Base-by-base conservation (phyloP, 2,329 filamentous ascomycete species). In the Capronia americana region DNA sequence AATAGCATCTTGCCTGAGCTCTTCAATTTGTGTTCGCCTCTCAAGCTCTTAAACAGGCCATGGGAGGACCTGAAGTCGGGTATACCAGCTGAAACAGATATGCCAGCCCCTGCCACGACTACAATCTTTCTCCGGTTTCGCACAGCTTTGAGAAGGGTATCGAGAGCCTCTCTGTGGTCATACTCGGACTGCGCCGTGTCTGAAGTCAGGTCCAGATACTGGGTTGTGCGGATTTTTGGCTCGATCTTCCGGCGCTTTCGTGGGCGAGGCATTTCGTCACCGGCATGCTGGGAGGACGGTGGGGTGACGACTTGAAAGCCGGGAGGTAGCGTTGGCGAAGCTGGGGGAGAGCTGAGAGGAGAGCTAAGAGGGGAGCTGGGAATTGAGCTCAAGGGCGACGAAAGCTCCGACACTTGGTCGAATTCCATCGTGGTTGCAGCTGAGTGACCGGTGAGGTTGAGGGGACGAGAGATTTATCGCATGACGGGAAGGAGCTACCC, bases 91-190 rank as follows among this genome's bases (percentile, higher is more conserved):
- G 94, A 94, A 59, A 97, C 95, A 46, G 95, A 98, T 74, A 99
- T 99, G 69, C 95, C 95, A 70, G 95, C 95, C 65, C 95, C 95
- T 55, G 94, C 95, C 77, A 99, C 91, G 59, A 98, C 92, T 38
- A 99, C 92, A 76, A 99, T 96, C 82, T 97, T 97, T 81, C 93
- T 92, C 83, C 95, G 95, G 75, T 91, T 93, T 74, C 90, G 90
- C 63, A 99, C 79, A 26, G 89, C 89, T 51, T 88, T 86, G 53
- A 93, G 81, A 32, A 99, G 82, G 63, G 88, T 86, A 67, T 91
- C 86, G 46, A 97, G 82, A 73, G 89, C 85, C 32, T 81, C 78
- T 69, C 85, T 80, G 68, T 94, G 86, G 44, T 85, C 82, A 48
- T 74, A 72, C 28, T 75, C 74, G 24, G 75, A 76, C 57, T 77